These are phyloP conservation scores for Toxicodendron radicans DNA, from an alignment of 345 rosid genomes.

Conservation along the genomic window DNA sequence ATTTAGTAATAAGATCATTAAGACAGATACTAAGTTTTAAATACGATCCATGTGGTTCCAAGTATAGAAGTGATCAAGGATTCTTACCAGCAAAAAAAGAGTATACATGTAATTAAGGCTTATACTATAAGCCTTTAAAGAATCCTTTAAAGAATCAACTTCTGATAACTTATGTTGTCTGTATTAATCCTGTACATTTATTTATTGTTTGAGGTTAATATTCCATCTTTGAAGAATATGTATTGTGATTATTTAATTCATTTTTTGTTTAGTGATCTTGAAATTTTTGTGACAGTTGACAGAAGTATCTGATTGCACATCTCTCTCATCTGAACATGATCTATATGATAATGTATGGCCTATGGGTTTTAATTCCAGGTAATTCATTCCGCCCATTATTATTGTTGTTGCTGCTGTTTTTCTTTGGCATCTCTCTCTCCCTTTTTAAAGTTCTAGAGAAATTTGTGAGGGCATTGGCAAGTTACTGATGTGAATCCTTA, in stretches of 20 bases:
- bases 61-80: neutral
- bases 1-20: neutral
- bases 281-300: conserved; percentile 45
- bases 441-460: neutral
- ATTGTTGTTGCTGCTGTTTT: neutral
- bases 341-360: conserved; percentile 55
- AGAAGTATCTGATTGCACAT: conserved; percentile 54
- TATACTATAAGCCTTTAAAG: neutral
- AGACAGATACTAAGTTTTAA: neutral
- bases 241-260: neutral
- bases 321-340: conserved; percentile 59
- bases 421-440: neutral
- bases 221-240: neutral
- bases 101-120: too few species aligned
- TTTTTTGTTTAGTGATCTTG: neutral
- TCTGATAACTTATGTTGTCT: neutral
- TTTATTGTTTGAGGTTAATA: neutral
- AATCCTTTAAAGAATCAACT: neutral
- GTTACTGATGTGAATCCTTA: too few species aligned
- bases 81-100: too few species aligned
- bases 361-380: conserved; percentile 53
- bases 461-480: neutral
- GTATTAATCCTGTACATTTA: neutral
- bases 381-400: conserved; percentile 19
- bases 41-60: neutral